Evolutionary conservation across 345 rosid species (phyloP).

Genomic region (Schrenkiella parvula): DNA sequence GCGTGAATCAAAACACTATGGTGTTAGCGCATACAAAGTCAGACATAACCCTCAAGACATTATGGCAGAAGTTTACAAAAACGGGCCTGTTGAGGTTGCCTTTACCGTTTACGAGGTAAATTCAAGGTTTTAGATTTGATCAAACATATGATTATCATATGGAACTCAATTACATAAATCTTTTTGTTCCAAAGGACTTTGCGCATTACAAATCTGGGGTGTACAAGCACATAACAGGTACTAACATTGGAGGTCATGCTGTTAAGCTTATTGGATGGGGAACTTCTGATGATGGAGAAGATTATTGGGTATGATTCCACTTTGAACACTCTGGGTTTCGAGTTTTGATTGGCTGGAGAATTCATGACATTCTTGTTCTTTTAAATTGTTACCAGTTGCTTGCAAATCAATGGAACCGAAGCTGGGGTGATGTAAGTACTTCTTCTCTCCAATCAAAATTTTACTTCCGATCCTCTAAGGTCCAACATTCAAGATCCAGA

Average conservation of each 20-base stretch:
- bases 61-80: conserved; percentile 78
- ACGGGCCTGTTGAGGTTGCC: conserved; percentile 93
- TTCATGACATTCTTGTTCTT: background rate
- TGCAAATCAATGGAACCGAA: conserved; percentile 90
- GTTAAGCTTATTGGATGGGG: conserved; percentile 99
- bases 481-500: background rate
- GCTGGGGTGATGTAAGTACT: conserved; percentile 87
- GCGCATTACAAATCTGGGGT: conserved; percentile 94
- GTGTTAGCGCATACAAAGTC: conserved; percentile 70
- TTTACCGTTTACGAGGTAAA: conserved; percentile 89
- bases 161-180: background rate
- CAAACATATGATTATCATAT: background rate
- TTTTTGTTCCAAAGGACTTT: conserved; percentile 55
- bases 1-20: conserved; percentile 73
- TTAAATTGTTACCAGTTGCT: conserved; percentile 56
- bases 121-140: background rate
- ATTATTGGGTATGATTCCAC: conserved; percentile 69
- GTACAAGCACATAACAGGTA: conserved; percentile 76
- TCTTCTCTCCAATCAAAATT: background rate
- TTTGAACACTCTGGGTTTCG: background rate
- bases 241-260: conserved; percentile 80
- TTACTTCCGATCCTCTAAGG: background rate
- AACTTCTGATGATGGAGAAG: conserved; percentile 82
- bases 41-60: conserved; percentile 54
- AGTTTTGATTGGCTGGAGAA: background rate